A percentile compares a stretch with the other conserved stretches of the same genome.
Conservation (phyloP, 345 rosid genomes). For the Populus pruinosa region DNA sequence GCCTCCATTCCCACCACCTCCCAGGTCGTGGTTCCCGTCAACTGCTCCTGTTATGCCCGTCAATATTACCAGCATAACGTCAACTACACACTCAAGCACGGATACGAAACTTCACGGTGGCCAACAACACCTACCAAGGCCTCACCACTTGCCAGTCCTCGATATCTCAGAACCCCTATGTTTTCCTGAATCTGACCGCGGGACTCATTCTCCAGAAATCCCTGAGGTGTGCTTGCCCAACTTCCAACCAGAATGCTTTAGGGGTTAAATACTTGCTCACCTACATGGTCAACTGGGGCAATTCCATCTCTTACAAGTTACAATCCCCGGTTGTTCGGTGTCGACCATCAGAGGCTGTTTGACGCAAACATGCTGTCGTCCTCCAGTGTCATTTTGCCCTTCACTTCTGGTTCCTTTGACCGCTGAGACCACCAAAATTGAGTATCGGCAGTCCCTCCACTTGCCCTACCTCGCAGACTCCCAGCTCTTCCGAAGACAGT, state of each 20-base stretch:
- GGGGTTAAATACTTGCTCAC: slow-evolving; percentile 56
- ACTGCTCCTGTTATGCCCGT: slow-evolving; percentile 52
- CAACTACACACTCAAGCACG: slow-evolving; percentile 37
- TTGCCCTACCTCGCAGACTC: slow-evolving; percentile 18
- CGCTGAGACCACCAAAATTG: slow-evolving; percentile 37
- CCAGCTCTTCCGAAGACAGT: slow-evolving; percentile 41
- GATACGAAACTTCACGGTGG: slow-evolving; percentile 31
- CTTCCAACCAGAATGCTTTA: slow-evolving; percentile 44
- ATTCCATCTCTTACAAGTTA: slow-evolving; percentile 37
- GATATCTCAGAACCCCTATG: slow-evolving; percentile 55
- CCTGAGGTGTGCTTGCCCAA: slow-evolving; percentile 82
- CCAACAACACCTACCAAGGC: slow-evolving; percentile 84
- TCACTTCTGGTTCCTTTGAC: slow-evolving; percentile 65
- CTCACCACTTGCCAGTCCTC: slow-evolving; percentile 85
- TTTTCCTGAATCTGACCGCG: slow-evolving; percentile 12
- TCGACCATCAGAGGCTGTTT: slow-evolving; percentile 28
- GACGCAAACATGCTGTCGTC: slow-evolving; percentile 49
- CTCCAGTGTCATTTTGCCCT: slow-evolving; percentile 35
- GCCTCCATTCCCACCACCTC: slow-evolving; percentile 28
- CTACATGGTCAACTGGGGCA: slow-evolving; percentile 45
- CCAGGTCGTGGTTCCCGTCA: slow-evolving; percentile 50
- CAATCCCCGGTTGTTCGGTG: slow-evolving; percentile 48
- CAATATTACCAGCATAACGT: slow-evolving; percentile 66
- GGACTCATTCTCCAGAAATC: slow-evolving; percentile 45
- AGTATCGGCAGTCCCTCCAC: slow-evolving; percentile 28